Evolutionary conservation across 495 filamentous ascomycete genomes (phyloP).

Genomic region (Mycothermus thermophilus): DNA sequence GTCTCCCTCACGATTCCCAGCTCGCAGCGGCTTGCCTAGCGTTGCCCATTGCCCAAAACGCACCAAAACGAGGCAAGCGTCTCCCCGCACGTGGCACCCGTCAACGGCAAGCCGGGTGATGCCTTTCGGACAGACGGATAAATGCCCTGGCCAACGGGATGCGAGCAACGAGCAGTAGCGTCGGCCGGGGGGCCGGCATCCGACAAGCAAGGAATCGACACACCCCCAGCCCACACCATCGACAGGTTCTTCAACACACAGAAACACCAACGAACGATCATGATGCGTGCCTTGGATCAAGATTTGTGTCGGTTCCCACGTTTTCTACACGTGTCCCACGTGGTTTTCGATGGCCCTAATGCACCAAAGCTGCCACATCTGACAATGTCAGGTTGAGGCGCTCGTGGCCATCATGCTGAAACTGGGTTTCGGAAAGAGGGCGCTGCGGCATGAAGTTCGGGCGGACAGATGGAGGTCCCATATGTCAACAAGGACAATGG

Average conservation of each 20-base stretch:
- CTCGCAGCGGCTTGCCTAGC: conserved; percentile 4
- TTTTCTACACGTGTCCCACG: background rate
- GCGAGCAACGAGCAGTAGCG: conserved; percentile 4
- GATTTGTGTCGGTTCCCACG: background rate
- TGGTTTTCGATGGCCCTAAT: too few species aligned
- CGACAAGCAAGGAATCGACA: conserved; percentile 1
- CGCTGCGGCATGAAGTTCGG: too few species aligned
- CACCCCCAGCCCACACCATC: too few species aligned
- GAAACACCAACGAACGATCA: too few species aligned
- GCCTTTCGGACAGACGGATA: conserved; percentile 22
- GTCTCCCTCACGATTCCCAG: conserved; percentile 1
- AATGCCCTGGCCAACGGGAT: conserved; percentile 4
- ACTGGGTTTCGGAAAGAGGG: too few species aligned
- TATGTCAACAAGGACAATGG: background rate
- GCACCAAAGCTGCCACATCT: background rate
- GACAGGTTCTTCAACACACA: too few species aligned
- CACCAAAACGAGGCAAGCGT: conserved; percentile 4
- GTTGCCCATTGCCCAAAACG: conserved; percentile 2
- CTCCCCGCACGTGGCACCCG: conserved; percentile 21
- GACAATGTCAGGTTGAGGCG: too few species aligned
- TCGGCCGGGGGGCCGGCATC: background rate
- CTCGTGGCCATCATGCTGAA: too few species aligned
- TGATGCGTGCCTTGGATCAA: too few species aligned
- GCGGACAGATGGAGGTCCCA: conserved; percentile 3
- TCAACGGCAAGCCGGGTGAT: conserved; percentile 18